phyloP scores from a whole-genome alignment of 306 rosid species.

The Vicia sativa region DNA sequence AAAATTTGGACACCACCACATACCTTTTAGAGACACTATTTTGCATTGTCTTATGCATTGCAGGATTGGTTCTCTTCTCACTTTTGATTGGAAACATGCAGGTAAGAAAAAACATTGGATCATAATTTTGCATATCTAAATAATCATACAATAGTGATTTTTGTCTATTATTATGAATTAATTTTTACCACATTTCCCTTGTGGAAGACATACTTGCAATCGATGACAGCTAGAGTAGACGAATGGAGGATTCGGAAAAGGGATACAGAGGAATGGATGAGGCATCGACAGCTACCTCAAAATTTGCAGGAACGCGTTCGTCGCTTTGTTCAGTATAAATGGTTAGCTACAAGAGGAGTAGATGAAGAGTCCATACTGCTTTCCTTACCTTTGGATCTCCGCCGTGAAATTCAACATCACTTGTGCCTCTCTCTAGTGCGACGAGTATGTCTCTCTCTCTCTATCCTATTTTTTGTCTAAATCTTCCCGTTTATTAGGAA shows the following conservation, averaged over 20 bases:
- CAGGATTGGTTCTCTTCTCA: constrained; percentile 68
- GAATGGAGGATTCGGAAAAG: constrained; percentile 84
- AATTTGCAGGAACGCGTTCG: constrained; percentile 79
- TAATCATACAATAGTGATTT: neutral
- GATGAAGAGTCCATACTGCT: constrained; percentile 77
- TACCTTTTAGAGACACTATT: constrained; percentile 70
- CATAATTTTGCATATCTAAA: neutral
- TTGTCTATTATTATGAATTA: neutral
- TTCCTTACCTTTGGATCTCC: constrained; percentile 75
- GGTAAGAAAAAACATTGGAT: constrained; percentile 46
- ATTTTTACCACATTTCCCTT: constrained; percentile 11
- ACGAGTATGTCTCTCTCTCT: constrained; percentile 56
- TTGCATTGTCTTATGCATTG: constrained; percentile 62
- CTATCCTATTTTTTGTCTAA: neutral
- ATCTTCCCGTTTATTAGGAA: constrained; percentile 1
- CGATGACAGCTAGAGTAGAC: constrained; percentile 76
- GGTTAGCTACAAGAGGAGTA: constrained; percentile 93
- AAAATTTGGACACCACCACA: constrained; percentile 71
- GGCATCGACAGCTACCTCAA: constrained; percentile 82
- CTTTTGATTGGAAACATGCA: constrained; percentile 92
- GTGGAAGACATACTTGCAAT: constrained; percentile 72
- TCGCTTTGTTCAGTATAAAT: constrained; percentile 74
- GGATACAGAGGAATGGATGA: constrained; percentile 97
- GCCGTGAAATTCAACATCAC: constrained; percentile 88
- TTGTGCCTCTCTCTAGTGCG: constrained; percentile 83